Percentiles rank a stretch among this genome's conserved stretches.
phyloP scores from a whole-genome alignment of 768 basidiomycete species.

The Pholiota molesta region DNA sequence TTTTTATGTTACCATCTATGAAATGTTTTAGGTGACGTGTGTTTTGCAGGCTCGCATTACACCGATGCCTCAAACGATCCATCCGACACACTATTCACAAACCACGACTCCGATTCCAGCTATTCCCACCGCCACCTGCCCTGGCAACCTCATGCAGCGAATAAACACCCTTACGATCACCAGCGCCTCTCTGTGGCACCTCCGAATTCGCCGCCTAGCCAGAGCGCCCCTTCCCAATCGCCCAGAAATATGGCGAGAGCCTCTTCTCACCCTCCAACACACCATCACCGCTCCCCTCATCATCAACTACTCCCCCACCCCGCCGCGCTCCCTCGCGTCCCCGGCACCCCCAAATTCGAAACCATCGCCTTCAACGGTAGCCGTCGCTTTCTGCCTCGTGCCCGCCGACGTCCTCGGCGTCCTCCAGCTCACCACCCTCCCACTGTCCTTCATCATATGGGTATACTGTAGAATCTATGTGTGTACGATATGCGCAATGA shows the following conservation, averaged over 20 bases:
- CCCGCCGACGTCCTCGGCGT: constrained; percentile 58
- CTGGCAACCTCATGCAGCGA: too few relatives aligned
- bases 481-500: background rate
- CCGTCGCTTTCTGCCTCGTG: constrained; percentile 44
- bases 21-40: too few relatives aligned
- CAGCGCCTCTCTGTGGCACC: background rate
- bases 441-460: constrained; percentile 75
- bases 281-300: constrained; percentile 87
- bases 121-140: background rate
- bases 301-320: constrained; percentile 58
- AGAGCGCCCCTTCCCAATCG: background rate
- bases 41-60: background rate
- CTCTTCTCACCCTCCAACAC: constrained; percentile 91
- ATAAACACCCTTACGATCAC: background rate
- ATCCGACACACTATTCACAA: constrained; percentile 4
- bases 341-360: constrained; percentile 12
- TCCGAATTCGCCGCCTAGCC: background rate
- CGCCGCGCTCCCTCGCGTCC: constrained; percentile 27
- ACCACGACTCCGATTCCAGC: constrained; percentile 16
- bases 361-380: constrained; percentile 23
- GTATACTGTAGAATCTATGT: background rate
- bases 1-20: too few relatives aligned
- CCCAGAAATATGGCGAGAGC: constrained; percentile 93
- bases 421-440: constrained; percentile 86
- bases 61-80: constrained; percentile 43